phyloP scores from a whole-genome alignment of 352 stramenopile species.

The Phytophthora sansomeana region DNA sequence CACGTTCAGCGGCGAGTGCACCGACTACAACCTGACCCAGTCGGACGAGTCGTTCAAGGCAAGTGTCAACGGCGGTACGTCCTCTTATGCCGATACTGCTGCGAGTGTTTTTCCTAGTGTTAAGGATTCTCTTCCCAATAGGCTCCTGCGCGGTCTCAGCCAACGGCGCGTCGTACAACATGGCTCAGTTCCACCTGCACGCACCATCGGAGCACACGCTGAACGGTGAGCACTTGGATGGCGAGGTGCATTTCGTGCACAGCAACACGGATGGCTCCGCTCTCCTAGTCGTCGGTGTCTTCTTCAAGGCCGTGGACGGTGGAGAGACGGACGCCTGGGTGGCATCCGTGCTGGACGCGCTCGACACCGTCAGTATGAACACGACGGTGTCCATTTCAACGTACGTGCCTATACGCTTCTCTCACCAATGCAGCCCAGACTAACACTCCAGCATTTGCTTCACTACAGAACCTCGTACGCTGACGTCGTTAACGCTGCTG shows the following conservation, averaged over 20 bases:
- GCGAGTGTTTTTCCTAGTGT: neutral
- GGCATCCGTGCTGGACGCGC: constrained; percentile 30
- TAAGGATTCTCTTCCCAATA: constrained; percentile 18
- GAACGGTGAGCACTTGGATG: constrained; percentile 42
- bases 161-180: constrained; percentile 32
- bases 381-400: constrained; percentile 26
- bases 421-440: neutral
- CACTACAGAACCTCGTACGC: constrained; percentile 42
- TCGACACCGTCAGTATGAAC: constrained; percentile 37
- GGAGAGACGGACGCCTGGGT: constrained; percentile 37
- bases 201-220: constrained; percentile 56
- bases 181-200: constrained; percentile 54
- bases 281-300: constrained; percentile 49
- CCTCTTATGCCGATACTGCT: neutral
- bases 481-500: constrained; percentile 51
- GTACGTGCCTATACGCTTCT: constrained; percentile 10
- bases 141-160: constrained; percentile 27
- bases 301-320: constrained; percentile 22
- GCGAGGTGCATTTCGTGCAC: constrained; percentile 61
- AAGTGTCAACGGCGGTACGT: constrained; percentile 26
- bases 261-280: constrained; percentile 30
- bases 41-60: constrained; percentile 32
- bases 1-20: constrained; percentile 29
- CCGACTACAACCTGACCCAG: constrained; percentile 29
- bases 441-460: constrained; percentile 2